A percentile compares a stretch with the other conserved stretches of the same genome.
These are phyloP conservation scores for Emydomyces testavorans DNA, from an alignment of 2,329 filamentous ascomycete genomes.

Conservation along the genomic window DNA sequence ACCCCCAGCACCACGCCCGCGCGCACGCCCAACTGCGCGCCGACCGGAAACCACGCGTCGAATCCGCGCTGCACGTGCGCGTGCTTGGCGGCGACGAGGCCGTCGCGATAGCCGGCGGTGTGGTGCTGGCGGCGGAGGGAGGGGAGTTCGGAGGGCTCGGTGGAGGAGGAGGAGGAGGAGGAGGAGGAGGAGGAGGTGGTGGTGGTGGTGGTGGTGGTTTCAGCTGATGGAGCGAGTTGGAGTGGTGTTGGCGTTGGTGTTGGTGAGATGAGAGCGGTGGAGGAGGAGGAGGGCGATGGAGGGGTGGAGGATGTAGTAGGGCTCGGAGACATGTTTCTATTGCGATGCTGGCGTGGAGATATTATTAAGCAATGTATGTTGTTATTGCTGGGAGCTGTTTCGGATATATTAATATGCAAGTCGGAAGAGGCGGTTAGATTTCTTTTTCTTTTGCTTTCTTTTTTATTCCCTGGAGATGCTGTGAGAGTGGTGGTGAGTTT, in stretches of 20 bases:
- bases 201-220: conserved; percentile 11
- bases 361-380: too few species aligned
- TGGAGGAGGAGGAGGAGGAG: background rate
- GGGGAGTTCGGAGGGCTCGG: conserved; percentile 55
- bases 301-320: conserved; percentile 3
- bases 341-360: too few species aligned
- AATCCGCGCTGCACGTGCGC: conserved; percentile 74
- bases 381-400: too few species aligned
- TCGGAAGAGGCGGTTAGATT: too few species aligned
- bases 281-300: background rate
- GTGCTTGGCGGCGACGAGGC: conserved; percentile 64
- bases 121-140: conserved; percentile 64
- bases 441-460: too few species aligned
- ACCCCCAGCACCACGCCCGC: conserved; percentile 66
- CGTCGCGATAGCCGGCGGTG: conserved; percentile 84
- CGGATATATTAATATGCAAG: too few species aligned
- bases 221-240: background rate
- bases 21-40: conserved; percentile 63
- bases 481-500: too few species aligned
- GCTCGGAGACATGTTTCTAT: conserved; percentile 5
- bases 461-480: too few species aligned
- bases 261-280: background rate
- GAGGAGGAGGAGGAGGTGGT: background rate
- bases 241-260: background rate
- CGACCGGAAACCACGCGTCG: conserved; percentile 78